Base-by-base conservation (phyloP, 2,329 filamentous ascomycete genomes). In the Fusarium veterinarium region DNA sequence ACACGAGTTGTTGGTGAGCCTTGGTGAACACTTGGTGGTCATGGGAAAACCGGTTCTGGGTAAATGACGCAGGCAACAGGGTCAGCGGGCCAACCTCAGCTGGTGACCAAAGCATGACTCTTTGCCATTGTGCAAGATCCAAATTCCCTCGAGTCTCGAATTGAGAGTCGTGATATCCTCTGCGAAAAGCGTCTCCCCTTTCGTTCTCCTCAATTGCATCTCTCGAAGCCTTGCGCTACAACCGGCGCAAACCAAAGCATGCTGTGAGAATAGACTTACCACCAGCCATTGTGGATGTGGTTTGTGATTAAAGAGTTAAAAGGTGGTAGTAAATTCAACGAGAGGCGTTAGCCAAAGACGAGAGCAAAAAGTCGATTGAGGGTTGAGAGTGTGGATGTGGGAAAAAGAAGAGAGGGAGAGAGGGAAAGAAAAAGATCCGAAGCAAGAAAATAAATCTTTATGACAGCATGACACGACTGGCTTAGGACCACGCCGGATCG, bases 261-360 rank as follows among this genome's bases (percentile, higher is more conserved):
- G 35, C 35, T 46, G 28, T 31, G 30, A 42, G 48, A 38, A 49
- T 52, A 60, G 45, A 85, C 83, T 84, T 83, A 85, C 83, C 83
- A 77, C 82, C 83, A 82, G 83, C 83, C 83, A 85, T 85, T 82
- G 79, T 84, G 80, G 74, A 65, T 73, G 65, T 72, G 65, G 71
- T 60, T 73, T 69, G 52, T 66, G 60, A 69, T 75, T 74, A 75
- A 63, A 28, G 61, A 52, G 66, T 61, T 55, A 62, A 41, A 49
- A 68, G 30, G 63, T 69, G 48, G 74, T 61, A 57, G 71, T 71
- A 59, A 60, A 68, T 46, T 42, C 52, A 60, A 71, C 67, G 31
- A 59, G 57, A 71, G 70, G 69, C 72, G 61, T 75, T 60, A 69
- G 70, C 60, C 72, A 67, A 65, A 59, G 62, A 69, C 57, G 51